These are phyloP conservation scores for Penicillium sp. DNA, from an alignment of 2,329 filamentous ascomycete species.

Conservation along the genomic window DNA sequence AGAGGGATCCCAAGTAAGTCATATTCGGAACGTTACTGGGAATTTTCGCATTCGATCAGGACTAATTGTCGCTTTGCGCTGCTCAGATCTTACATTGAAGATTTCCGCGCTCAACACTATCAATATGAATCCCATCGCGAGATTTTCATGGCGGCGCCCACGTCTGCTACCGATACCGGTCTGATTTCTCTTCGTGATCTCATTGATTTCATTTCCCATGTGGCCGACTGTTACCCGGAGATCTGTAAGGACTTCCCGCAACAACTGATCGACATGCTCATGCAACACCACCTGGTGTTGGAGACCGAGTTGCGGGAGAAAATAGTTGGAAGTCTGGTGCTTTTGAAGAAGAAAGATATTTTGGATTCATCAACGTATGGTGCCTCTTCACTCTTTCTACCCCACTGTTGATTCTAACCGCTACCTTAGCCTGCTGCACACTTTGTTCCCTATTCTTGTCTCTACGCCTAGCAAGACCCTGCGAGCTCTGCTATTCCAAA, in stretches of 20 bases:
- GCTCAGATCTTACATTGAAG: constrained; percentile 77
- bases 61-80: constrained; percentile 6
- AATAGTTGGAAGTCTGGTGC: constrained; percentile 83
- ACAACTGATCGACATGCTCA: constrained; percentile 77
- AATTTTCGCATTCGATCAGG: neutral
- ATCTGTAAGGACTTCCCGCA: constrained; percentile 74
- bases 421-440: constrained; percentile 65
- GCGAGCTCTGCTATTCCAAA: constrained; percentile 77
- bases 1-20: constrained; percentile 73
- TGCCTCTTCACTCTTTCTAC: neutral
- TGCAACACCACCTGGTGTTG: constrained; percentile 76
- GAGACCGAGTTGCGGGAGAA: constrained; percentile 88
- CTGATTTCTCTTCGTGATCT: constrained; percentile 84
- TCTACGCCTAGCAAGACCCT: constrained; percentile 90
- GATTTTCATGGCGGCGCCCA: constrained; percentile 82
- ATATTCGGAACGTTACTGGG: neutral
- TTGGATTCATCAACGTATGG: constrained; percentile 72
- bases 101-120: constrained; percentile 82
- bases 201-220: constrained; percentile 90
- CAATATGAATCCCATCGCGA: constrained; percentile 90
- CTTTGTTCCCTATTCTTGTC: constrained; percentile 90
- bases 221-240: constrained; percentile 87
- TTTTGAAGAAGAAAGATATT: constrained; percentile 86
- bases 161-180: constrained; percentile 72
- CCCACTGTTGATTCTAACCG: neutral